A percentile compares a stretch with the other conserved stretches of the same genome.
phyloP scores from a whole-genome alignment of 2,329 filamentous ascomycete genomes.

The Pseudogymnoascus sp. region DNA sequence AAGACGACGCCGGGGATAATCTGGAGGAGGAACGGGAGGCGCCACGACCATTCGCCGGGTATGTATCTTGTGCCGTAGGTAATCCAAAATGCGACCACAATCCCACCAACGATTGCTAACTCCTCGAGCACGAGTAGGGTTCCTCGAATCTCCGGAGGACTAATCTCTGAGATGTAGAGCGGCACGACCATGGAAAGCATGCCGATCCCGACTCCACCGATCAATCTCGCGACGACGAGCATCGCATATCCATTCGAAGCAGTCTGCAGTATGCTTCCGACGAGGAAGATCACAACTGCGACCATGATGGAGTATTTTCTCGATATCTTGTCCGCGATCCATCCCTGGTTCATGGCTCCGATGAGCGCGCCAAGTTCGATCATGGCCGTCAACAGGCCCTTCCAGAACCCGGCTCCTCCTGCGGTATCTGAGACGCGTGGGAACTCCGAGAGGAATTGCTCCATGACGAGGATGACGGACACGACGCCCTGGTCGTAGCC shows the following conservation, averaged over 20 bases:
- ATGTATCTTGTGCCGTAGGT: slow-evolving; percentile 35
- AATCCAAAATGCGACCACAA: slow-evolving; percentile 36
- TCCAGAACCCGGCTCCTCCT: slow-evolving; percentile 20
- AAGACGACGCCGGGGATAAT: slow-evolving; percentile 22
- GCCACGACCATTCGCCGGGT: slow-evolving; percentile 17
- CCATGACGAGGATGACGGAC: slow-evolving; percentile 31
- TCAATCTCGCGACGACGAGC: slow-evolving; percentile 39
- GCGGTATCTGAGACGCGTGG: slow-evolving; percentile 27
- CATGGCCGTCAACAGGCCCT: slow-evolving; percentile 40
- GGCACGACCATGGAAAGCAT: slow-evolving; percentile 42
- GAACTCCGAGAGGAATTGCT: slow-evolving; percentile 28
- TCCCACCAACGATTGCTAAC: slow-evolving; percentile 35
- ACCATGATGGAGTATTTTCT: slow-evolving; percentile 43
- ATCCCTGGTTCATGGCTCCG: slow-evolving; percentile 37
- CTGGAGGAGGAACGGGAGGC: slow-evolving; percentile 28
- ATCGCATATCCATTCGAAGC: slow-evolving; percentile 40
- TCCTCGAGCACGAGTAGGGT: slow-evolving; percentile 18
- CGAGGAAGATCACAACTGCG: slow-evolving; percentile 39
- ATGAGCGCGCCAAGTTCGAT: slow-evolving; percentile 43
- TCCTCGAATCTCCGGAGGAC: slow-evolving; percentile 30
- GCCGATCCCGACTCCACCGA: slow-evolving; percentile 43
- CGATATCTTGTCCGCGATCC: slow-evolving; percentile 42
- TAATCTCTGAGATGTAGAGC: slow-evolving; percentile 43
- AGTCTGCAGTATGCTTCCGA: slow-evolving; percentile 43
- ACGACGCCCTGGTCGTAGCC: slow-evolving; percentile 36